Conservation (phyloP, 192 early-diverging fungal species). For the Dissophora globulifera region DNA sequence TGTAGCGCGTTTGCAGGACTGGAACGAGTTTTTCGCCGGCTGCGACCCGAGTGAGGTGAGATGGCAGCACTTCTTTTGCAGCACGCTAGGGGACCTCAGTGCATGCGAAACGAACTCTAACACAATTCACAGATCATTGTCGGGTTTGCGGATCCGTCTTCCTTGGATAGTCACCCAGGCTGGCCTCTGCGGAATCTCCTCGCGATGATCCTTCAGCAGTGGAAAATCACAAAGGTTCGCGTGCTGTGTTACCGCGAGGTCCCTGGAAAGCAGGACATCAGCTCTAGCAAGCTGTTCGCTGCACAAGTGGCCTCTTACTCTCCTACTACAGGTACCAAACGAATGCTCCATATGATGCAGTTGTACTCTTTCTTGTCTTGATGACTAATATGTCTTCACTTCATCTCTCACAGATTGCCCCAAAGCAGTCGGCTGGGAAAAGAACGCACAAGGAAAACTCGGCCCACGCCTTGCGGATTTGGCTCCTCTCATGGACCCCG, state of each 20-base stretch:
- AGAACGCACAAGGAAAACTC: conserved; percentile 79
- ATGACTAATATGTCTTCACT: conserved; percentile 9
- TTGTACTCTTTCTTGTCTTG: background rate
- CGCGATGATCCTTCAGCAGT: conserved; percentile 66
- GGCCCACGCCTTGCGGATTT: conserved; percentile 86
- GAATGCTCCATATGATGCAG: background rate
- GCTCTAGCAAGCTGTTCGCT: conserved; percentile 58
- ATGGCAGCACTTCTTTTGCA: too few relatives aligned
- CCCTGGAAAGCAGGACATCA: conserved; percentile 55
- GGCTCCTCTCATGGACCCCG: conserved; percentile 90
- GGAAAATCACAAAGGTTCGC: conserved; percentile 58
- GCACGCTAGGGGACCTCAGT: too few relatives aligned
- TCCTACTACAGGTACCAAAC: conserved; percentile 34
- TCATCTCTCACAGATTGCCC: too few relatives aligned
- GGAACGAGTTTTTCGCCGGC: conserved; percentile 61
- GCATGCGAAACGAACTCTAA: too few relatives aligned
- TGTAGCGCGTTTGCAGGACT: conserved; percentile 61
- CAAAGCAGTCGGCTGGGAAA: conserved; percentile 94
- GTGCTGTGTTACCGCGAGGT: conserved; percentile 76
- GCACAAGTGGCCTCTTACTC: conserved; percentile 56
- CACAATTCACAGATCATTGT: conserved; percentile 68
- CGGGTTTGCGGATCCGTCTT: conserved; percentile 91
- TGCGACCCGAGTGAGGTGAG: conserved; percentile 43
- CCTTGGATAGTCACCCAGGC: conserved; percentile 77
- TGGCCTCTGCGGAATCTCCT: conserved; percentile 95